phyloP scores from a whole-genome alignment of 2,329 filamentous ascomycete genomes.

The Fusarium chlamydosporum region DNA sequence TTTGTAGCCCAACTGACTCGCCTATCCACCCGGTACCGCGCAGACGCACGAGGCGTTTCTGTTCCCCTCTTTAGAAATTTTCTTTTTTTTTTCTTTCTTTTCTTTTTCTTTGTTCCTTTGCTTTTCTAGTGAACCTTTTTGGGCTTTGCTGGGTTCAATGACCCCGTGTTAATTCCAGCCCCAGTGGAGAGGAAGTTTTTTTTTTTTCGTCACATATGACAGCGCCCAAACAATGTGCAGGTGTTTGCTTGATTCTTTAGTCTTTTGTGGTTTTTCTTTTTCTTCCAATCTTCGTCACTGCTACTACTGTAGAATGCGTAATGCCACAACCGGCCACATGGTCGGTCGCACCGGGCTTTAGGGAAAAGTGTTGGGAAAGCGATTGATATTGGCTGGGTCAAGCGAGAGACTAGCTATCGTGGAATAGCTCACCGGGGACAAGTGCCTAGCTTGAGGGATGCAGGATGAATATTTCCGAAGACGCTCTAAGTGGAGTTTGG shows the following conservation, averaged over 20 bases:
- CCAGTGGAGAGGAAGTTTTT: conserved; percentile 6
- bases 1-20: conserved; percentile 15
- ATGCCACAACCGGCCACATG: conserved; percentile 19
- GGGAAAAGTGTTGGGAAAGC: not conserved
- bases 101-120: not conserved
- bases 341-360: conserved; percentile 12
- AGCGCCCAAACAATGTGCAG: not conserved
- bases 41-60: not conserved
- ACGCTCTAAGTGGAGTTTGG: not conserved
- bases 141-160: not conserved
- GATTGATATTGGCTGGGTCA: not conserved
- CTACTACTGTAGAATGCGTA: not conserved
- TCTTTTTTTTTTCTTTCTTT: conserved; percentile 9
- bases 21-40: conserved; percentile 20
- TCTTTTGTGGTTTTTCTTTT: not conserved
- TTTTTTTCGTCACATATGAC: not conserved
- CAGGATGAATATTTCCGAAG: conserved; percentile 12
- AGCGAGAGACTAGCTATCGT: not conserved
- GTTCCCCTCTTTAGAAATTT: conserved; percentile 18
- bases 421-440: not conserved
- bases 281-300: too few relatives aligned
- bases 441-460: not conserved
- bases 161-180: not conserved
- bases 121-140: not conserved
- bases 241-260: not conserved